These are phyloP conservation scores for Lignosus rhinocerotis DNA, from an alignment of 1,284 basidiomycete species.

Conservation along the genomic window DNA sequence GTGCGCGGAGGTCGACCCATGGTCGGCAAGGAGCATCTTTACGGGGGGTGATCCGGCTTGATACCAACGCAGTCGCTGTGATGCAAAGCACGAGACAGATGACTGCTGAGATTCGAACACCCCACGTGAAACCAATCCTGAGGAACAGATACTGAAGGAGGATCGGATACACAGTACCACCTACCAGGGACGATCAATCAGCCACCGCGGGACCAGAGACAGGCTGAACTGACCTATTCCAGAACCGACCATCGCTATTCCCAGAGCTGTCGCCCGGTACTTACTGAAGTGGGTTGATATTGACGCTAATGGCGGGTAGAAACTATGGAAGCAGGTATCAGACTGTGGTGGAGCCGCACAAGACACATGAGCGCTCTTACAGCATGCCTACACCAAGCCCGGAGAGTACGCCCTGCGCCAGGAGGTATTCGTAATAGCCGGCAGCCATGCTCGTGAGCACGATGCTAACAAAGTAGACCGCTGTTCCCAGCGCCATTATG, in stretches of 20 bases:
- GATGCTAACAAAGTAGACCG: constrained; percentile 36
- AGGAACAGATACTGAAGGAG: constrained; percentile 59
- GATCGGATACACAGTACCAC: constrained; percentile 69
- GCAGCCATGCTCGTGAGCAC: constrained; percentile 39
- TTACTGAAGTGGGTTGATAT: constrained; percentile 54
- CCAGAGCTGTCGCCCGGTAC: constrained; percentile 57
- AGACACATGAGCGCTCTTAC: constrained; percentile 25
- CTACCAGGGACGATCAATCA: constrained; percentile 33
- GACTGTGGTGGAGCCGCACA: background rate
- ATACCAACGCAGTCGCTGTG: constrained; percentile 31
- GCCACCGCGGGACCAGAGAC: background rate
- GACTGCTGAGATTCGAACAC: constrained; percentile 42
- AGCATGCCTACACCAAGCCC: constrained; percentile 39
- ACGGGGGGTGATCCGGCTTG: constrained; percentile 27
- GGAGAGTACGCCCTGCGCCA: constrained; percentile 39
- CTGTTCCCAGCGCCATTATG: constrained; percentile 36
- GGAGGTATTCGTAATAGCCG: constrained; percentile 37
- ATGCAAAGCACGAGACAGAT: constrained; percentile 33
- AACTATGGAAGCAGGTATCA: constrained; percentile 20
- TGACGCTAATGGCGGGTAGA: constrained; percentile 30
- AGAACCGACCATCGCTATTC: constrained; percentile 43
- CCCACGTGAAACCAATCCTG: constrained; percentile 60
- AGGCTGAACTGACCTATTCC: constrained; percentile 28
- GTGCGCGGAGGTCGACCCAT: constrained; percentile 31
- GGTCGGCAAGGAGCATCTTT: constrained; percentile 11